Percentiles rank a stretch among this genome's conserved stretches.
phyloP scores from a whole-genome alignment of 805 yeast species.

The Starmerella kuoi region DNA sequence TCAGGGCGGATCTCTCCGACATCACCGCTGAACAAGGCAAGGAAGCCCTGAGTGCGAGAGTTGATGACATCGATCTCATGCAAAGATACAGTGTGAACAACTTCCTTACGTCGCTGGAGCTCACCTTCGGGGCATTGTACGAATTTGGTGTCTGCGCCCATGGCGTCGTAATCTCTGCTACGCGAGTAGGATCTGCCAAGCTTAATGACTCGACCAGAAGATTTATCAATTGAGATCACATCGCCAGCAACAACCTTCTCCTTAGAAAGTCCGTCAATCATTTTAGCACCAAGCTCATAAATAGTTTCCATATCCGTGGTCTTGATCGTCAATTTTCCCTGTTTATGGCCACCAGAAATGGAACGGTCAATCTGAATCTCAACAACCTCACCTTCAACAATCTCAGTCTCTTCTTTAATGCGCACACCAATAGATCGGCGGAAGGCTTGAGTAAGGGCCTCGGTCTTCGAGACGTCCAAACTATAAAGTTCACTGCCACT shows the following conservation, averaged over 20 bases:
- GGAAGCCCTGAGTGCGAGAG: slow-evolving; percentile 93
- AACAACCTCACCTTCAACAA: slow-evolving; percentile 97
- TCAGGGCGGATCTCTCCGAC: slow-evolving; percentile 96
- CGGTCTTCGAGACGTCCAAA: slow-evolving; percentile 86
- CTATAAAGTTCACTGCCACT: slow-evolving; percentile 92
- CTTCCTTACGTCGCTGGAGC: slow-evolving; percentile 87
- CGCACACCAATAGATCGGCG: slow-evolving; percentile 90
- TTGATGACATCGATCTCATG: slow-evolving; percentile 97
- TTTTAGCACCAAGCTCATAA: slow-evolving; percentile 85
- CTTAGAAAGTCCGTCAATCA: slow-evolving; percentile 86
- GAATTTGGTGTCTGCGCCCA: slow-evolving; percentile 96
- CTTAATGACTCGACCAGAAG: slow-evolving; percentile 85
- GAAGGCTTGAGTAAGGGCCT: slow-evolving; percentile 90
- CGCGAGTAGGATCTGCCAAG: slow-evolving; percentile 93
- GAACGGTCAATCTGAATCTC: slow-evolving; percentile 91
- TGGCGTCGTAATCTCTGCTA: slow-evolving; percentile 95
- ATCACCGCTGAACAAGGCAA: slow-evolving; percentile 89
- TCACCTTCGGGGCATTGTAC: slow-evolving; percentile 99
- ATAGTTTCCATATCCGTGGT: slow-evolving; percentile 98
- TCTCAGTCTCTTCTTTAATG: slow-evolving; percentile 92
- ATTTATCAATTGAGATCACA: slow-evolving; percentile 88
- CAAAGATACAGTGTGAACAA: slow-evolving; percentile 92
- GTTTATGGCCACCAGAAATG: slow-evolving; percentile 94
- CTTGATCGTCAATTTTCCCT: slow-evolving; percentile 92
- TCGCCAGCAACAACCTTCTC: slow-evolving; percentile 97